These are phyloP conservation scores for Suaeda aralocaspica DNA, from an alignment of 148 eudicot genomes.

Conservation along the genomic window DNA sequence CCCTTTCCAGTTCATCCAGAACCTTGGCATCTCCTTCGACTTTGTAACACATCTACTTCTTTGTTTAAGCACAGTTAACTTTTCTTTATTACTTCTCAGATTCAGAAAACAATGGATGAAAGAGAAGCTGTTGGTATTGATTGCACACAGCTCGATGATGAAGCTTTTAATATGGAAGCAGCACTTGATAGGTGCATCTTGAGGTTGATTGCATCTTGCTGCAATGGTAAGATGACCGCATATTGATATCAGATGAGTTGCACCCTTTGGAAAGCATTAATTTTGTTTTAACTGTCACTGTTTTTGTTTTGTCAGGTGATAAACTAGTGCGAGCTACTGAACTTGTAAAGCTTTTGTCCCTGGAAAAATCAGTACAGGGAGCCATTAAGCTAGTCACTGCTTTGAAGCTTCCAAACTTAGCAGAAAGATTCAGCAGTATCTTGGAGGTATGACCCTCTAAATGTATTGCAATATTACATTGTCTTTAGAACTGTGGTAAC, in stretches of 20 bases:
- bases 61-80: not conserved
- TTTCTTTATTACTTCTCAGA: conserved; percentile 34
- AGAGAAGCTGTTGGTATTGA: conserved; percentile 55
- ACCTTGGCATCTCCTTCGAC: not conserved
- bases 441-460: conserved; percentile 53
- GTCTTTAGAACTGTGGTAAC: not conserved
- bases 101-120: conserved; percentile 68
- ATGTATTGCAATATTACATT: not conserved
- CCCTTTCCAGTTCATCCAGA: not conserved
- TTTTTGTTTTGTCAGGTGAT: conserved; percentile 53
- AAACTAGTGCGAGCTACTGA: conserved; percentile 93
- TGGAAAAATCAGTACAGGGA: conserved; percentile 86
- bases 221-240: conserved; percentile 57
- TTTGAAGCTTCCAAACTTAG: conserved; percentile 84
- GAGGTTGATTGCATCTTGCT: conserved; percentile 93
- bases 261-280: not conserved
- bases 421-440: conserved; percentile 78
- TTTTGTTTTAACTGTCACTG: not conserved
- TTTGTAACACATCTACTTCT: not conserved
- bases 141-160: conserved; percentile 66
- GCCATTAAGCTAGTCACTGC: conserved; percentile 92
- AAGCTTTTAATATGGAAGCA: conserved; percentile 68
- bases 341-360: conserved; percentile 74
- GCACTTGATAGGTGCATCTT: conserved; percentile 89
- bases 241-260: not conserved